Evolutionary conservation across 1,284 basidiomycete species (phyloP), one percentile per base, ranked within the genome.

Genomic region (Cryptococcus jaspeensis): DNA sequence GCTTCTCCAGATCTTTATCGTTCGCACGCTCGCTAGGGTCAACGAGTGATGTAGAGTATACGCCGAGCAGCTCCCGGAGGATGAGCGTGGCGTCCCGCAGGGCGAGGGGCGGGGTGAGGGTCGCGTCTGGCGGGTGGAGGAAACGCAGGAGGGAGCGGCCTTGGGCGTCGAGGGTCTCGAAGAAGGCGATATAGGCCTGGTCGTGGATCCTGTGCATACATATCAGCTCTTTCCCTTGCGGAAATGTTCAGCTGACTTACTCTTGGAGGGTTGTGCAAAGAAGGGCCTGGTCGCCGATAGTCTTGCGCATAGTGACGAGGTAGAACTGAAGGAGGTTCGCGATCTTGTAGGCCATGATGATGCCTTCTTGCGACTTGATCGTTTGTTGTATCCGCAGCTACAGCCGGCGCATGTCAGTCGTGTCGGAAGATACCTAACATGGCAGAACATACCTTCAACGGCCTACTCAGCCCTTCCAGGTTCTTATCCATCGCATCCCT

Each of bases 311-410:
- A 0, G 92, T 97, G 20, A 90, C 76, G 71, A 87, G 81, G 75
- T 98, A 99, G 73, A 98, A 99, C 64, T 95, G 89, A 3, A 99
- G 78, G n/a, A 98, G 80, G 66, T 93, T 96, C 43, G 91, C 87
- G 52, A 99, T 87, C 72, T 90, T 90, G 79, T 95, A 98, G 0
- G 89, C 85, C 50, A 88, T 85, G 57, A 98, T 92, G 59, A 88
- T 87, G 63, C 91, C 93, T 74, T 97, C 93, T 74, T 98, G 94
- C 5, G 87, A 89, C 49, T 88, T 85, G 38, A 97, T 85, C 6
- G 93, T 97, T 75, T 98, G 94, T 70, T 92, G 85, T 36, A 98
- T 87, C 22, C 95, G 85, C 43, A 89, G 80, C 87, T 92, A 57
- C n/a, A 20, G 39, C 18, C 12, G 36, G 11, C 22, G 13, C 9